Evolutionary conservation across 768 basidiomycete genomes (phyloP).

Genomic region (Chiua virens): DNA sequence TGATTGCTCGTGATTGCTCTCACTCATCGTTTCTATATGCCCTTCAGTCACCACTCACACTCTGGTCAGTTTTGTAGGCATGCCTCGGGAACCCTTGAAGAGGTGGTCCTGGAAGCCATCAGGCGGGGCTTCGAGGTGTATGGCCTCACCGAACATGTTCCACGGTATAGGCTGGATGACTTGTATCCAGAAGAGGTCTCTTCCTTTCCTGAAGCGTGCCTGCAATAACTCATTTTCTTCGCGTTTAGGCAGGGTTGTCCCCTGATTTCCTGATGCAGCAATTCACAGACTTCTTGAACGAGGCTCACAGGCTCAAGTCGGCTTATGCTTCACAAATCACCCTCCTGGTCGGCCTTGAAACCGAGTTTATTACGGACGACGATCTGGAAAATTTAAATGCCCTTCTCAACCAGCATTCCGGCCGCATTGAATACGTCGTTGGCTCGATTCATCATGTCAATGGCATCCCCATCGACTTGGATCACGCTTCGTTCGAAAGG

Average conservation of each 20-base stretch:
- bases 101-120: slow-evolving; percentile 81
- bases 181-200: slow-evolving; percentile 95
- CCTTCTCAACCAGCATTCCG: slow-evolving; percentile 48
- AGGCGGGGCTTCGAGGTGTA: slow-evolving; percentile 74
- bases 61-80: slow-evolving; percentile 95
- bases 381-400: slow-evolving; percentile 61
- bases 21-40: slow-evolving; percentile 39
- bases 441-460: slow-evolving; percentile 93
- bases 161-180: slow-evolving; percentile 77
- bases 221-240: slow-evolving; percentile 13
- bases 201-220: slow-evolving; percentile 8
- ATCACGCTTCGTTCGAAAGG: slow-evolving; percentile 63
- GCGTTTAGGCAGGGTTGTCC: slow-evolving; percentile 52
- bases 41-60: slow-evolving; percentile 84
- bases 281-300: slow-evolving; percentile 71
- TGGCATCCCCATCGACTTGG: slow-evolving; percentile 90
- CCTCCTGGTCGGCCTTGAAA: slow-evolving; percentile 89
- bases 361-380: slow-evolving; percentile 74
- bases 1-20: too few relatives aligned
- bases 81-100: slow-evolving; percentile 76
- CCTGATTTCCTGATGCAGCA: slow-evolving; percentile 54
- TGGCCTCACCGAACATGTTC: slow-evolving; percentile 91
- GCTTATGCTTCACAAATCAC: slow-evolving; percentile 63
- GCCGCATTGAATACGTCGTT: slow-evolving; percentile 81
- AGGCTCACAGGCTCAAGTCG: slow-evolving; percentile 75